Evolutionary conservation across 1,139 yeast species (phyloP).

Genomic region (Schizosaccharomyces versatilis): DNA sequence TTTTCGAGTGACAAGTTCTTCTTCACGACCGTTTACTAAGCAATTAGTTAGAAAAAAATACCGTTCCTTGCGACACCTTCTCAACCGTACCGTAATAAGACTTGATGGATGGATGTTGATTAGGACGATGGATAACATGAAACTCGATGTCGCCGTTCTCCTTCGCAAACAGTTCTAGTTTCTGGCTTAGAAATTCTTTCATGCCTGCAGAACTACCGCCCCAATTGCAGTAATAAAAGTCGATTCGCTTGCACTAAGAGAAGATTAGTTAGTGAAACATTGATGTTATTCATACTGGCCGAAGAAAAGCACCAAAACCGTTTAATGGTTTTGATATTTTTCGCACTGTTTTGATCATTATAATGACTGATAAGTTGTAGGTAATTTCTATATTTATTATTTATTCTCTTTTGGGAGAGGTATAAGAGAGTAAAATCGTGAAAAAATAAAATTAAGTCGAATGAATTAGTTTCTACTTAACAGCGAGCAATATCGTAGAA

Average conservation of each 20-base stretch:
- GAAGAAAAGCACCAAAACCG: background rate
- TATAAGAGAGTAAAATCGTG: too few species aligned
- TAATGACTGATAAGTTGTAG: too few species aligned
- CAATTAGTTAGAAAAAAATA: background rate
- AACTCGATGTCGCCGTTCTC: constrained; percentile 14
- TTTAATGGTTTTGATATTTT: background rate
- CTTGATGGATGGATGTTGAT: background rate
- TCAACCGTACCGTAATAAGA: background rate
- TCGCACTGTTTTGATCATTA: background rate
- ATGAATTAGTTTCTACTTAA: too few species aligned
- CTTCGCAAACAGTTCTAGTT: background rate
- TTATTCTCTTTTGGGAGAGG: too few species aligned
- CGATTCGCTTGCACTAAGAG: constrained; percentile 36
- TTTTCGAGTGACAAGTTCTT: constrained; percentile 43
- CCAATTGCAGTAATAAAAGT: constrained; percentile 70
- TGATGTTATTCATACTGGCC: background rate
- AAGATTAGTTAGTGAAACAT: background rate
- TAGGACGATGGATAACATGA: constrained; percentile 20
- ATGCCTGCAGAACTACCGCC: constrained; percentile 86
- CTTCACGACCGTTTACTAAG: constrained; percentile 20
- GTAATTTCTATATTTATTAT: too few species aligned
- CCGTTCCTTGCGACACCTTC: background rate
- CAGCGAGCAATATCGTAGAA: too few species aligned
- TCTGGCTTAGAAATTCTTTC: constrained; percentile 19
- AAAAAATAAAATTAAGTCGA: too few species aligned